These are phyloP conservation scores for Cadophora luteo-olivacea DNA, from an alignment of 2,329 filamentous ascomycete species.

Conservation along the genomic window DNA sequence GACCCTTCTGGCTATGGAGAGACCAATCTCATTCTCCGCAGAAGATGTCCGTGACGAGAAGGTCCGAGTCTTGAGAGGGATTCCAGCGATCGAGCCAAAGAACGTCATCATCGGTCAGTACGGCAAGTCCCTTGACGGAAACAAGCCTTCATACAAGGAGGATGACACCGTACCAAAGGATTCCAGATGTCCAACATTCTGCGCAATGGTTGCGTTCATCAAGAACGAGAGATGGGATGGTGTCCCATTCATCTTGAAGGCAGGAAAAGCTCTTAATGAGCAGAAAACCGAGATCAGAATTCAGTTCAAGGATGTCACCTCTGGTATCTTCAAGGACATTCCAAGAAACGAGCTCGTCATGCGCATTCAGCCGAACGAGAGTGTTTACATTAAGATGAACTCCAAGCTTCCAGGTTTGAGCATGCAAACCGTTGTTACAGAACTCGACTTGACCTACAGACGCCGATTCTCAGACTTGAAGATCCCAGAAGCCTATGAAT, in stretches of 20 bases:
- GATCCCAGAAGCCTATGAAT: slow-evolving; percentile 99
- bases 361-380: slow-evolving; percentile 99
- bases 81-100: slow-evolving; percentile 96
- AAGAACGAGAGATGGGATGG: slow-evolving; percentile 99
- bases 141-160: slow-evolving; percentile 97
- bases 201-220: slow-evolving; percentile 95
- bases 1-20: slow-evolving; percentile 96
- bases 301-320: slow-evolving; percentile 99
- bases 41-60: slow-evolving; percentile 99
- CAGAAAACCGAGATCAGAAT: slow-evolving; percentile 99
- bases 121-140: slow-evolving; percentile 92
- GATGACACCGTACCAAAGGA: slow-evolving; percentile 98
- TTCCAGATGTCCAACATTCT: slow-evolving; percentile 97
- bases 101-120: slow-evolving; percentile 99
- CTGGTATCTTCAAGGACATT: slow-evolving; percentile 99
- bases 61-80: slow-evolving; percentile 91
- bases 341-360: slow-evolving; percentile 99
- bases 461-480: slow-evolving; percentile 98
- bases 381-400: slow-evolving; percentile 99
- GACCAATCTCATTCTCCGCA: slow-evolving; percentile 95
- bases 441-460: slow-evolving; percentile 97
- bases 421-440: slow-evolving; percentile 99
- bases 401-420: slow-evolving; percentile 97
- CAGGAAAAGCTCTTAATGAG: slow-evolving; percentile 97
- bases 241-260: slow-evolving; percentile 99